Base-by-base conservation (phyloP, 768 basidiomycete species). In the Leucogyrophana mollusca region DNA sequence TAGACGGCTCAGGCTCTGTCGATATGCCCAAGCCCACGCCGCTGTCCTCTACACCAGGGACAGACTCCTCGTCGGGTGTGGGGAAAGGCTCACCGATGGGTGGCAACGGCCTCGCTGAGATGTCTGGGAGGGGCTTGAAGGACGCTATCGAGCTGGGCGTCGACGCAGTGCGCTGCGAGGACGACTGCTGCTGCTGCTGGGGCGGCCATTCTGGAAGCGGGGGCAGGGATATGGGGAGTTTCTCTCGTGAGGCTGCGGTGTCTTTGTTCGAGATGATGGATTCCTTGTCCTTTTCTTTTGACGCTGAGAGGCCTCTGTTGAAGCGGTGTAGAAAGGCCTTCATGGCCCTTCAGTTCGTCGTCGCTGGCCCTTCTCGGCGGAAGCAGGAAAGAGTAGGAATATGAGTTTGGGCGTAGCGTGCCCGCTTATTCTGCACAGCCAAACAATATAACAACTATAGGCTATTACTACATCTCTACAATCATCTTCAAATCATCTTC, bases 301-400 rank as follows among this genome's bases (percentile, higher is more conserved):
- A n/a, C n/a, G n/a, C n/a, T n/a, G n/a, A n/a, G n/a, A n/a, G n/a
- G 48, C 72, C 77, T 46, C 80, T 79, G 57, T 88, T 87, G 56
- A 91, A 71, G 60, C 88, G 80, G 61, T 79, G 78, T 66, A 91
- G 79, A 56, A 91, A 85, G 35, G 90, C 89, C 77, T 90, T 91
- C 89, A 92, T 92, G 65, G 65, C 50, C 53, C 44, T 16, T 18
- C 13, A 30, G 47, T 17, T 33, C 34, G 47, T 20, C 30, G 18
- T 35, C 11, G 13, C 37, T 40, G 53, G 33, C n/a, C n/a, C n/a
- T n/a, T n/a, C 20, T 8, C 17, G 20, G 30, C 25, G n/a, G 23
- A 43, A 40, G 18, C 40, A 30, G 38, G 38, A 46, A 21, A 24
- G 43, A 46, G 11, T 36, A 50, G 34, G 34, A 36, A 11, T 16